Evolutionary conservation across 257 asterid genomes (phyloP).

Genomic region (Fraxinus pennsylvanica): DNA sequence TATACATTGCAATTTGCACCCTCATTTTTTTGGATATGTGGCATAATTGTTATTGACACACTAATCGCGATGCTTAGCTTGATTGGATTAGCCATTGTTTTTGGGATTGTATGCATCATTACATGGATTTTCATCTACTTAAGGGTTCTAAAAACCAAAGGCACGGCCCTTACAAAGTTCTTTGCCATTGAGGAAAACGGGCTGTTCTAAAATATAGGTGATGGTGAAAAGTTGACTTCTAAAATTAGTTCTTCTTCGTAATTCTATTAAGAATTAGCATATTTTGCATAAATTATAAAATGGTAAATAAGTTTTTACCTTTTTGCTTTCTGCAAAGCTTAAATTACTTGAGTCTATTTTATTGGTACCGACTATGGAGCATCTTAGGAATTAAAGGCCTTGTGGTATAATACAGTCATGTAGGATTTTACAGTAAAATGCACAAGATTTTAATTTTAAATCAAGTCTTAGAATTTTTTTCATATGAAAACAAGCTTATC

Average conservation of each 20-base stretch:
- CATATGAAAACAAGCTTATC: no score
- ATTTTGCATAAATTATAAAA: not conserved
- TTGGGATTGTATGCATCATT: slow-evolving; percentile 65
- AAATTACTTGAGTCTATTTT: not conserved
- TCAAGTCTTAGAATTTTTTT: no score
- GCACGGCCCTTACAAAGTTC: slow-evolving; percentile 85
- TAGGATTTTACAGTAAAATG: no score
- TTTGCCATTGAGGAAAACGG: slow-evolving; percentile 74
- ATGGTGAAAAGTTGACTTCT: no score
- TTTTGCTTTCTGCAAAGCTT: not conserved
- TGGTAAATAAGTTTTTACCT: not conserved
- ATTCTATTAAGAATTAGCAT: not conserved
- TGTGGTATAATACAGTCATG: no score
- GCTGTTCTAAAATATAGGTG: slow-evolving; percentile 28
- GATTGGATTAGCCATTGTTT: slow-evolving; percentile 76
- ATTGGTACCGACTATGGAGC: no score
- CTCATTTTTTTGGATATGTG: no score
- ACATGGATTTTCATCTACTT: slow-evolving; percentile 70
- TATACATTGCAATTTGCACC: no score
- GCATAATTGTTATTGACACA: slow-evolving; percentile 73
- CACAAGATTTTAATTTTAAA: no score
- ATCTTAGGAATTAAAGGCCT: no score
- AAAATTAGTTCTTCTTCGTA: not conserved
- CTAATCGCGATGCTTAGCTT: slow-evolving; percentile 50
- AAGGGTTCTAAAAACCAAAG: slow-evolving; percentile 86